A percentile compares a stretch with the other conserved stretches of the same genome.
Conservation (phyloP, 768 basidiomycete species). For the Tephrocybe sp. region DNA sequence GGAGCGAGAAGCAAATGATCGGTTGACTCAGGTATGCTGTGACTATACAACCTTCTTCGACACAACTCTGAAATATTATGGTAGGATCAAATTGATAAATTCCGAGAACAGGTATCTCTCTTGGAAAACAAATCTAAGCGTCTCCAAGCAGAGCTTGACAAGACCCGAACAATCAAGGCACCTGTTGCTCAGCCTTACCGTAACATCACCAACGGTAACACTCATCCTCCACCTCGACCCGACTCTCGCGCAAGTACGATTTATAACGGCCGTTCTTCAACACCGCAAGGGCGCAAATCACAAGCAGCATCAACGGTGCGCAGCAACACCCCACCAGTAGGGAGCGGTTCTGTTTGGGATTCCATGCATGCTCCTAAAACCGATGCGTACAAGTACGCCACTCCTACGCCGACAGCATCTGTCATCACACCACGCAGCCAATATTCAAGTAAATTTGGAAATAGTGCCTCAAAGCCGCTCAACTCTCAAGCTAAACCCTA, state of each 20-base stretch:
- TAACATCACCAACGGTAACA: conserved; percentile 39
- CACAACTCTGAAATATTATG: conserved; percentile 2
- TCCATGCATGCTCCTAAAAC: conserved; percentile 56
- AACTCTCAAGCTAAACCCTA: conserved; percentile 20
- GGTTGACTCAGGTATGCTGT: conserved; percentile 55
- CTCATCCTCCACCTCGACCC: conserved; percentile 55
- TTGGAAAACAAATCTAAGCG: conserved; percentile 60
- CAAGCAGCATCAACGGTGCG: conserved; percentile 35
- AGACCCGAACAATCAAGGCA: conserved; percentile 34
- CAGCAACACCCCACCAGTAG: conserved; percentile 46
- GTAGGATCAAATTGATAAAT: conserved; percentile 70
- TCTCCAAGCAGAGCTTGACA: conserved; percentile 57
- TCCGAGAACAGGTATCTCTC: conserved; percentile 61
- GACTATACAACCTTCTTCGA: conserved; percentile 5
- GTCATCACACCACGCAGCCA: conserved; percentile 34
- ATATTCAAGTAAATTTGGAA: conserved; percentile 32
- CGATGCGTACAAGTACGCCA: conserved; percentile 25
- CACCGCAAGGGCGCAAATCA: conserved; percentile 43
- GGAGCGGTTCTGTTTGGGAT: conserved; percentile 59
- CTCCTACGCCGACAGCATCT: conserved; percentile 16
- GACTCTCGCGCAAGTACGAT: conserved; percentile 72
- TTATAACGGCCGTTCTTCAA: conserved; percentile 48
- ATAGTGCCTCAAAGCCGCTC: conserved; percentile 32
- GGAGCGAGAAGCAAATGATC: conserved; percentile 70
- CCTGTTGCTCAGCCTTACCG: conserved; percentile 35